Evolutionary conservation across 352 stramenopile species (phyloP).

Genomic region (Aphanomyces stellatus): DNA sequence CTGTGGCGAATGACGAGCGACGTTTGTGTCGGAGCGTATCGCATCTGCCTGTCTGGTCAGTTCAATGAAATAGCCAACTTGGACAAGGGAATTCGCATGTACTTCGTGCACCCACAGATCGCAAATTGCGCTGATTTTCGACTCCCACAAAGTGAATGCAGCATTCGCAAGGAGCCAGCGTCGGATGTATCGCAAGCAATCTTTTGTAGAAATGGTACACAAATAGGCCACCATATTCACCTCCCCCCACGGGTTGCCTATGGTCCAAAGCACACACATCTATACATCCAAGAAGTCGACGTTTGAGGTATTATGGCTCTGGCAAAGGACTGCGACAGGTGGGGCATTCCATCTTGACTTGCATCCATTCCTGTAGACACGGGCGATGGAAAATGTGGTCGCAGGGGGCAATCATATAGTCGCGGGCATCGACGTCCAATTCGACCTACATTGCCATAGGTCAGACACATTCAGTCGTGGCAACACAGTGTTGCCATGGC

Average conservation of each 20-base stretch:
- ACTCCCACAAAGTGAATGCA: not conserved
- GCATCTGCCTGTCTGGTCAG: too few species aligned
- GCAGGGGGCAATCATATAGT: constrained; percentile 96
- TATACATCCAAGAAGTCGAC: not conserved
- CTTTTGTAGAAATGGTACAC: too few species aligned
- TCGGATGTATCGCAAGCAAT: not conserved
- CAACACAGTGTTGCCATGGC: not conserved
- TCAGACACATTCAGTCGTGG: not conserved
- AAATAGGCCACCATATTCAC: not conserved
- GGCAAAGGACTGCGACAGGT: constrained; percentile 89
- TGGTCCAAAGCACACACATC: not conserved
- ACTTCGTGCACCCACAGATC: too few species aligned
- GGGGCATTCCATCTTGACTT: constrained; percentile 97
- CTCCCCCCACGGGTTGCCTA: not conserved
- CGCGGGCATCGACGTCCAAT: constrained; percentile 57
- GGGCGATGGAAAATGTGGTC: constrained; percentile 94
- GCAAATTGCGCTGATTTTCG: not conserved
- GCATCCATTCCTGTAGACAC: constrained; percentile 95
- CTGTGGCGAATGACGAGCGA: too few species aligned
- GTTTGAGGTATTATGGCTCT: constrained; percentile 37
- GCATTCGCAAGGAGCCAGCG: not conserved
- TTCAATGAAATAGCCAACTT: too few species aligned
- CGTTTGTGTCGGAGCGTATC: too few species aligned
- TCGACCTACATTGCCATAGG: constrained; percentile 27
- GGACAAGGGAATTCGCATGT: too few species aligned